phyloP scores from a whole-genome alignment of 768 basidiomycete genomes.

The Mycena vulgaris region DNA sequence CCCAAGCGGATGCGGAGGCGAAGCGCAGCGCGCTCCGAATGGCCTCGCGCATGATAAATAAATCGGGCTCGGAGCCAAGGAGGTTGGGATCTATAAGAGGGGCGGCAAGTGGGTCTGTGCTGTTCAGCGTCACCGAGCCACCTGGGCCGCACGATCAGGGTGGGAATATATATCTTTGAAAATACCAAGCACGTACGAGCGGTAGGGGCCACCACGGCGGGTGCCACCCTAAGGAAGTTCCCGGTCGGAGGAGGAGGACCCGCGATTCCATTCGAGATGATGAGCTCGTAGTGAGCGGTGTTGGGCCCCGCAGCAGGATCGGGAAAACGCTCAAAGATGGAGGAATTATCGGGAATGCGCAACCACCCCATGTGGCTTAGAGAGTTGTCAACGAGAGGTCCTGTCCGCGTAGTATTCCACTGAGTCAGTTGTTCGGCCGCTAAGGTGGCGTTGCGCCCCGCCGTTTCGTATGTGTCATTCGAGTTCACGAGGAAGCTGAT shows the following conservation, averaged over 20 bases:
- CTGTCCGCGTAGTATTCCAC: not conserved
- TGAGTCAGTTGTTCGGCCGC: not conserved
- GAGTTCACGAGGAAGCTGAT: not conserved
- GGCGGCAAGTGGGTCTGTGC: not conserved
- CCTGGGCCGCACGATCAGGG: not conserved
- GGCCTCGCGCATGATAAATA: not conserved
- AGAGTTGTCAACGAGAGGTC: not conserved
- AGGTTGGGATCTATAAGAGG: not conserved
- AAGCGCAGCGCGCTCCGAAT: not conserved
- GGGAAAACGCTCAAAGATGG: not conserved
- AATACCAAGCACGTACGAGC: not conserved
- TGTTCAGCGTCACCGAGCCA: not conserved
- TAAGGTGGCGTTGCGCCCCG: not conserved
- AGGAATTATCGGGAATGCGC: not conserved
- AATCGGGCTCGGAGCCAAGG: not conserved
- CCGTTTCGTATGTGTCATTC: not conserved
- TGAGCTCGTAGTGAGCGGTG: not conserved
- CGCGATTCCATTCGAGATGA: not conserved
- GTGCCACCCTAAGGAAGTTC: not conserved
- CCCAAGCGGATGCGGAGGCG: too few relatives aligned
- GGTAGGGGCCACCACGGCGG: not conserved
- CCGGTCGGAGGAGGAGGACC: not conserved
- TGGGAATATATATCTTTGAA: not conserved
- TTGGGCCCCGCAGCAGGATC: too few relatives aligned
- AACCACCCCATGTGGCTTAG: not conserved